These are phyloP conservation scores for Themeda triandra DNA, from an alignment of 176 grass and related monocot species.

Conservation along the genomic window DNA sequence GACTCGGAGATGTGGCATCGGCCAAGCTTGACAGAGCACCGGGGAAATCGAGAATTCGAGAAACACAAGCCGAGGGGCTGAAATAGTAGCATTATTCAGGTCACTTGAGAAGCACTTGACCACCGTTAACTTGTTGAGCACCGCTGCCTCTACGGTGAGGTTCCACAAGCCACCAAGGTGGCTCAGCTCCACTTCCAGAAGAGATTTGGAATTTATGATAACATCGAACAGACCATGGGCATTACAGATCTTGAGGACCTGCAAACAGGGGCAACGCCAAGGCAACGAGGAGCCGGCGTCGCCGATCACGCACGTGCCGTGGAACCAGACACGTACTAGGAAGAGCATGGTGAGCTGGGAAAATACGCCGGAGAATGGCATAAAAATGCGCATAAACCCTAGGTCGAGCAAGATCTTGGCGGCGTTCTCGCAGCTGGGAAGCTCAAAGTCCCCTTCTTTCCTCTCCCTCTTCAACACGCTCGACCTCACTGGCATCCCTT, in stretches of 20 bases:
- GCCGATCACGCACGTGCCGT: not conserved
- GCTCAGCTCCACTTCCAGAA: not conserved
- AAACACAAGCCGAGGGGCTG: not conserved
- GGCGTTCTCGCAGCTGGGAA: not conserved
- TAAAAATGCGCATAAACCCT: too few species aligned
- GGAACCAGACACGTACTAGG: not conserved
- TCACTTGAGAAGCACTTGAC: accelerated
- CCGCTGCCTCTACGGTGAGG: not conserved
- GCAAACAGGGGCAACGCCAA: not conserved
- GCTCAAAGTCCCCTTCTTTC: not conserved
- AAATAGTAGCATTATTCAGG: not conserved
- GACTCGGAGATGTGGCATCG: not conserved
- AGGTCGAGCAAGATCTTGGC: not conserved
- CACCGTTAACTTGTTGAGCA: too few species aligned
- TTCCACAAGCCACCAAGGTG: not conserved
- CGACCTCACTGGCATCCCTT: too few species aligned
- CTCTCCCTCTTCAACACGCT: not conserved
- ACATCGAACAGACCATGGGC: accelerated
- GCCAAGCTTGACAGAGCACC: not conserved
- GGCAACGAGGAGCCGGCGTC: not conserved
- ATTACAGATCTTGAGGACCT: not conserved
- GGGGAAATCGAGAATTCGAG: too few species aligned
- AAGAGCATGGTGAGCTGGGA: not conserved
- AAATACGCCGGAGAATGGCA: too few species aligned
- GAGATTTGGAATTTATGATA: not conserved